Percentiles rank a stretch among this genome's conserved stretches.
phyloP scores from a whole-genome alignment of 306 rosid genomes.

The Glycine soja region DNA sequence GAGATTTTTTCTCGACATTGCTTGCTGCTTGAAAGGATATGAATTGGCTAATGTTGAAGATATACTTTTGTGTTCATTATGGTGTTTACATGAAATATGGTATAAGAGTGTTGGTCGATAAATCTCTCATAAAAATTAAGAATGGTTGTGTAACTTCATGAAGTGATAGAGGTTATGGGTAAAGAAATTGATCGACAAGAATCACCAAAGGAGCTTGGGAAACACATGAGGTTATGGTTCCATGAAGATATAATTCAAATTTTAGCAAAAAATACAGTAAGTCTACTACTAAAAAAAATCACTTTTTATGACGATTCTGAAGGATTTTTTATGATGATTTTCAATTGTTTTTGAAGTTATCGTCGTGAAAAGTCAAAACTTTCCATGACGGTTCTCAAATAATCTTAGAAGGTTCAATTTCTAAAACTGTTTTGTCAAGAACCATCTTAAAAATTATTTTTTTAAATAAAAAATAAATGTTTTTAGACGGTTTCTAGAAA shows the following conservation, averaged over 20 bases:
- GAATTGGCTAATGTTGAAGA: background rate
- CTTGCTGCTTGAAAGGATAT: conserved; percentile 34
- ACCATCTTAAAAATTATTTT: no score
- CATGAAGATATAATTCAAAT: conserved; percentile 30
- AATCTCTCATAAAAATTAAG: conserved; percentile 37
- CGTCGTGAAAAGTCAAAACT: no score
- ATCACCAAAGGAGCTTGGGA: conserved; percentile 5
- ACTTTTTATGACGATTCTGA: no score
- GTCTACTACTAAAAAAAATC: no score
- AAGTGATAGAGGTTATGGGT: conserved; percentile 39
- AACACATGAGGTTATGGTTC: conserved; percentile 43
- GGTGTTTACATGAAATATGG: background rate
- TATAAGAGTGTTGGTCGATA: conserved; percentile 15
- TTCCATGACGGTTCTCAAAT: no score
- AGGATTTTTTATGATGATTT: no score
- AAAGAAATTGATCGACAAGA: conserved; percentile 33
- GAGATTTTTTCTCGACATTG: conserved; percentile 37
- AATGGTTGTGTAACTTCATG: background rate
- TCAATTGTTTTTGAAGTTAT: no score
- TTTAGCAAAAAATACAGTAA: conserved; percentile 25
- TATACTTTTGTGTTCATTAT: background rate
- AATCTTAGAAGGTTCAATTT: no score
- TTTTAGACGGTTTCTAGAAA: no score
- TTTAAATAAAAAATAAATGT: no score
- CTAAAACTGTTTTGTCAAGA: no score